A percentile compares a stretch with the other conserved stretches of the same genome.
These are phyloP conservation scores for Phytophthora citrophthora DNA, from an alignment of 352 stramenopile species.

Conservation along the genomic window DNA sequence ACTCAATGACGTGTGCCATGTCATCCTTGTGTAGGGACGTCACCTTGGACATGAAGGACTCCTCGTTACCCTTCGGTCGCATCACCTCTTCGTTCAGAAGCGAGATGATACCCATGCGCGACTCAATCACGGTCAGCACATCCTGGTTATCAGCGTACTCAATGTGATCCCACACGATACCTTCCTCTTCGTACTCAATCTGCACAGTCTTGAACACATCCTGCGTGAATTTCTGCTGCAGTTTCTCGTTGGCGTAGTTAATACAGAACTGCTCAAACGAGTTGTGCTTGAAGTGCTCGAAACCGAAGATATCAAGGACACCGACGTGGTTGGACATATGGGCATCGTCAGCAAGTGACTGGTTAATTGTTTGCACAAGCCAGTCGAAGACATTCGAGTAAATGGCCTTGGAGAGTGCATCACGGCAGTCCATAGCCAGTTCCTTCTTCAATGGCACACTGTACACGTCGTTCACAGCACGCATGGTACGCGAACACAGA, in stretches of 20 bases:
- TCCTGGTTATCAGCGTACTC: slow-evolving; percentile 93
- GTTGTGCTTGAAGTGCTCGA: slow-evolving; percentile 98
- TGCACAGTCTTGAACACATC: slow-evolving; percentile 93
- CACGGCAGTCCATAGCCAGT: slow-evolving; percentile 91
- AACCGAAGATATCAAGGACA: slow-evolving; percentile 99
- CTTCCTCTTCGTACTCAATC: slow-evolving; percentile 97
- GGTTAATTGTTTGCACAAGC: slow-evolving; percentile 95
- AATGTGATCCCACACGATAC: slow-evolving; percentile 92
- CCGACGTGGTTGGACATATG: slow-evolving; percentile 91
- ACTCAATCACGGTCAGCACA: slow-evolving; percentile 87
- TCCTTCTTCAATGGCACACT: slow-evolving; percentile 80
- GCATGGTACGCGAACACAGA: slow-evolving; percentile 92
- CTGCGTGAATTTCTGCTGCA: slow-evolving; percentile 94
- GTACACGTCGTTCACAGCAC: slow-evolving; percentile 72
- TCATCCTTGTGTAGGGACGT: slow-evolving; percentile 86
- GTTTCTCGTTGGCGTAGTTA: slow-evolving; percentile 93
- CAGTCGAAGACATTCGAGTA: slow-evolving; percentile 98
- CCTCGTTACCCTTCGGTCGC: slow-evolving; percentile 85
- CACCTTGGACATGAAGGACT: slow-evolving; percentile 88
- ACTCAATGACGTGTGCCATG: slow-evolving; percentile 86
- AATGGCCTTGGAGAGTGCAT: slow-evolving; percentile 96
- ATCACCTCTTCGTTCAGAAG: slow-evolving; percentile 92
- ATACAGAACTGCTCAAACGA: slow-evolving; percentile 96
- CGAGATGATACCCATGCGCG: slow-evolving; percentile 89
- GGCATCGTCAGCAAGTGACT: slow-evolving; percentile 79